phyloP scores from a whole-genome alignment of 2,329 filamentous ascomycete genomes.

The Aspergillus hortae region DNA sequence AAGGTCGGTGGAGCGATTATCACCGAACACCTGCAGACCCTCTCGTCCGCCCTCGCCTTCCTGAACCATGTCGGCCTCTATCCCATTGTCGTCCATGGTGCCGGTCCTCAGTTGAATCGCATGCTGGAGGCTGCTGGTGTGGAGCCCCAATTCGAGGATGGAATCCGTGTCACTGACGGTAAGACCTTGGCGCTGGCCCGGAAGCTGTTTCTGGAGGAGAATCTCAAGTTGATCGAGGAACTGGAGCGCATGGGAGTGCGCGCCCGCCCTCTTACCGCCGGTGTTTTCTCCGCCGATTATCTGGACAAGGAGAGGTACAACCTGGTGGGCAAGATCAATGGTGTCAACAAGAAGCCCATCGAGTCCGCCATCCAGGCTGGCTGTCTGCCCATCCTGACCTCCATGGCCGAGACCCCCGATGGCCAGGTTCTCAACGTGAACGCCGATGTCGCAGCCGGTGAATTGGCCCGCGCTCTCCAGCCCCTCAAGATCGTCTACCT shows the following conservation, averaged over 20 bases:
- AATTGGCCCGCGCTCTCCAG: constrained; percentile 82
- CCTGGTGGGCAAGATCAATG: constrained; percentile 90
- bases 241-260: constrained; percentile 86
- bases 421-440: constrained; percentile 97
- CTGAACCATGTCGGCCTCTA: constrained; percentile 92
- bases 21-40: constrained; percentile 86
- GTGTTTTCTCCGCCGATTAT: constrained; percentile 90
- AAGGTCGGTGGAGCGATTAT: constrained; percentile 97
- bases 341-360: constrained; percentile 85
- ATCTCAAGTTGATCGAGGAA: constrained; percentile 84
- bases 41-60: constrained; percentile 85
- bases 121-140: constrained; percentile 86
- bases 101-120: constrained; percentile 90
- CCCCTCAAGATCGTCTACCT: constrained; percentile 97
- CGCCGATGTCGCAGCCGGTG: constrained; percentile 91
- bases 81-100: constrained; percentile 93
- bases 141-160: constrained; percentile 93
- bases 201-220: constrained; percentile 92
- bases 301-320: constrained; percentile 96
- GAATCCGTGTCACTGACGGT: constrained; percentile 90
- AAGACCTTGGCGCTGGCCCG: constrained; percentile 89
- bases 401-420: constrained; percentile 89
- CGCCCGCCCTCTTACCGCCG: constrained; percentile 81
- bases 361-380: constrained; percentile 87
- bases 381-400: constrained; percentile 89